Percentiles rank a stretch among this genome's conserved stretches.
Conservation (phyloP, 164 flowering plant genomes). For the Litsea cubeba region DNA sequence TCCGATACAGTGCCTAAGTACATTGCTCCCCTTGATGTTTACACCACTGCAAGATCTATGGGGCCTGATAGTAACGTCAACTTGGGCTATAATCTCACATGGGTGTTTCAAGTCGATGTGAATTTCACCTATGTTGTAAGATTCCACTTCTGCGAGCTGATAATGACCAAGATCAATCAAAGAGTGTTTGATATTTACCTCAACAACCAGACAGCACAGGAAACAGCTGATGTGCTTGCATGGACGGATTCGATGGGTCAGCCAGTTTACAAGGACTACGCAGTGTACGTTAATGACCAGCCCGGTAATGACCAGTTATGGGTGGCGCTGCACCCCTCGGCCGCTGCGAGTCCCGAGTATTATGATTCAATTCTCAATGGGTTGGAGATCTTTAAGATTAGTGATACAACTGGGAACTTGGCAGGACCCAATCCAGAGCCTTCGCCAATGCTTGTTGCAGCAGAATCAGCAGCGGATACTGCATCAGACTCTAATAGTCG, state of each 20-base stretch:
- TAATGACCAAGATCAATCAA: slow-evolving; percentile 34
- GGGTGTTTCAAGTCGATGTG: slow-evolving; percentile 60
- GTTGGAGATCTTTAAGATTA: slow-evolving; percentile 70
- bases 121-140: slow-evolving; percentile 64
- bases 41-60: slow-evolving; percentile 52
- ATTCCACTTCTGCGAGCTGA: slow-evolving; percentile 64
- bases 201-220: slow-evolving; percentile 57
- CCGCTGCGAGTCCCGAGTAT: slow-evolving; percentile 33
- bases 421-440: slow-evolving; percentile 76
- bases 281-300: slow-evolving; percentile 29
- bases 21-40: slow-evolving; percentile 57
- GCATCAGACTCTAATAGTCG: background rate
- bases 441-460: slow-evolving; percentile 28
- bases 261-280: slow-evolving; percentile 56
- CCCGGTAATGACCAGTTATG: slow-evolving; percentile 37
- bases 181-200: slow-evolving; percentile 58
- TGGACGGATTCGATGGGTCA: slow-evolving; percentile 34
- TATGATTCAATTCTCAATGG: slow-evolving; percentile 67
- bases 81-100: slow-evolving; percentile 55
- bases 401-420: slow-evolving; percentile 32
- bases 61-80: slow-evolving; percentile 42
- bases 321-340: slow-evolving; percentile 46
- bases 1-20: slow-evolving; percentile 22
- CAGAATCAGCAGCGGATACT: slow-evolving; percentile 16
- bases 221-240: slow-evolving; percentile 46